These are phyloP conservation scores for Eucalyptus dawsonii DNA, from an alignment of 345 rosid species.

Conservation along the genomic window DNA sequence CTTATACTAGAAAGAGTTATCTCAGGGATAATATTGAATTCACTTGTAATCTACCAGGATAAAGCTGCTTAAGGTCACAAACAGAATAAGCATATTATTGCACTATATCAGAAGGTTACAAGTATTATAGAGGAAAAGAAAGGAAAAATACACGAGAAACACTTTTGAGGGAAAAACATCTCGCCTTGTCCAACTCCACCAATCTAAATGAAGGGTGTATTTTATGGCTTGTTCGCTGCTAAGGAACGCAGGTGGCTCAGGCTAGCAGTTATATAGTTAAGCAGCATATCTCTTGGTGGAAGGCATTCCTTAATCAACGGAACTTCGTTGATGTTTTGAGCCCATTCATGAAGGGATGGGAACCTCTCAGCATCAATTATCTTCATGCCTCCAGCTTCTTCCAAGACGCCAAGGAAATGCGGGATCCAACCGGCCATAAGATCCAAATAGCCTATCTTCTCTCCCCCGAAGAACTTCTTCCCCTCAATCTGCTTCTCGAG, in stretches of 20 bases:
- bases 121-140: neutral
- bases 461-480: conserved; percentile 21
- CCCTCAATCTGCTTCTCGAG: conserved; percentile 19
- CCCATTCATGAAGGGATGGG: conserved; percentile 17
- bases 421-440: conserved; percentile 19
- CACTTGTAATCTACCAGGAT: neutral
- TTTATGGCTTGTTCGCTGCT: neutral
- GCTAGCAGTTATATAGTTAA: neutral
- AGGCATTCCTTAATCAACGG: conserved; percentile 9
- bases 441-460: conserved; percentile 13
- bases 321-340: neutral
- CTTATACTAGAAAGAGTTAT: neutral
- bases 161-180: neutral
- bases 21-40: neutral
- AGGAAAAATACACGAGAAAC: neutral
- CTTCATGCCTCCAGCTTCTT: conserved; percentile 21
- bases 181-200: neutral
- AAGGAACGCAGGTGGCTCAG: conserved; percentile 1
- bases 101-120: neutral
- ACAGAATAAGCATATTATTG: neutral
- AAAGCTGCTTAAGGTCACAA: neutral
- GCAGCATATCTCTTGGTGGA: conserved; percentile 8
- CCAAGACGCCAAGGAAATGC: conserved; percentile 3
- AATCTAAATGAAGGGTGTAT: neutral
- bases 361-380: conserved; percentile 10